phyloP scores from a whole-genome alignment of 495 filamentous ascomycete genomes.

The Cercophora scortea region DNA sequence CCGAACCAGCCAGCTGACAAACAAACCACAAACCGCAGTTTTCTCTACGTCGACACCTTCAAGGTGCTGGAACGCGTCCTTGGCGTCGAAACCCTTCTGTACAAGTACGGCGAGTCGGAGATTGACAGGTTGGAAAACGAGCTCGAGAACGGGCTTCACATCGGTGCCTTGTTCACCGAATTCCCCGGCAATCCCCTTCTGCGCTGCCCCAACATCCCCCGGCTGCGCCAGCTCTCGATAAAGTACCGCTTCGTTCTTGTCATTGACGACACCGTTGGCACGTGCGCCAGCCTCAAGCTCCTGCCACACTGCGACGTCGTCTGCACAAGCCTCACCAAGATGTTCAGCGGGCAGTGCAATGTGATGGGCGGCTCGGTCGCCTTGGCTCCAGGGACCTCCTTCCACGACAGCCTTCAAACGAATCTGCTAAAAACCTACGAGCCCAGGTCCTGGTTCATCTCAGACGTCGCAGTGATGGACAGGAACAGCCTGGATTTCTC shows the following conservation, averaged over 20 bases:
- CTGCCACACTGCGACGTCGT: conserved; percentile 9
- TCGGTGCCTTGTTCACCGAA: conserved; percentile 16
- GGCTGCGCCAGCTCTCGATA: background rate
- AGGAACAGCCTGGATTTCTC: conserved; percentile 14
- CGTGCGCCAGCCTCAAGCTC: conserved; percentile 6
- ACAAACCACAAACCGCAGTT: conserved; percentile 4
- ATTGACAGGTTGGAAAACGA: background rate
- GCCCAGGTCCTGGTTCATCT: conserved; percentile 9
- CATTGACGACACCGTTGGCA: conserved; percentile 24
- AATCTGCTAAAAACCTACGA: background rate
- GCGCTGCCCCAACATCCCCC: conserved; percentile 7
- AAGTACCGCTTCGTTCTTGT: conserved; percentile 6
- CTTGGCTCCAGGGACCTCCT: background rate
- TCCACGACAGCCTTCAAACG: background rate
- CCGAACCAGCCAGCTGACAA: background rate
- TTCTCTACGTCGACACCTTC: conserved; percentile 22
- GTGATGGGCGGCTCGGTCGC: conserved; percentile 18
- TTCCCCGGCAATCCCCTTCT: conserved; percentile 23
- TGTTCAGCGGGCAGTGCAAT: conserved; percentile 20
- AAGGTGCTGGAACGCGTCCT: conserved; percentile 11
- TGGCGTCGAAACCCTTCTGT: background rate
- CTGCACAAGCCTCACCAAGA: conserved; percentile 22
- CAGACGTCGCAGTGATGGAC: conserved; percentile 15
- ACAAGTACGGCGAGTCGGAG: conserved; percentile 1
- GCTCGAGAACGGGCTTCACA: background rate